Conservation (phyloP, 2,329 filamentous ascomycete genomes). For the Ophiostoma sp. region DNA sequence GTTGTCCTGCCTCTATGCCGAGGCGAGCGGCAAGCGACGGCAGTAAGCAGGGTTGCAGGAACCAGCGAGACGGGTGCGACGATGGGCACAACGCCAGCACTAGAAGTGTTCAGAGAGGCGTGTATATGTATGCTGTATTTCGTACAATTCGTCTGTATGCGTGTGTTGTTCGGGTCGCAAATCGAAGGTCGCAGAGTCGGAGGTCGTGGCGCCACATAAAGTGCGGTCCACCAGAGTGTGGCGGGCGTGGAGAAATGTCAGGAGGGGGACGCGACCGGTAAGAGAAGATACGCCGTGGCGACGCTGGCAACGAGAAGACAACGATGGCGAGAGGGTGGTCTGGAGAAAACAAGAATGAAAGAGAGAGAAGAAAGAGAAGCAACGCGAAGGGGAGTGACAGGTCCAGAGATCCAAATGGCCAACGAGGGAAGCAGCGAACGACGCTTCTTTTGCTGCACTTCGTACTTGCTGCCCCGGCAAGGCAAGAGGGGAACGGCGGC, state of each 20-base stretch:
- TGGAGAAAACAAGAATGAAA: not conserved
- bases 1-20: conserved; percentile 1
- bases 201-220: conserved; percentile 8
- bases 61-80: not conserved
- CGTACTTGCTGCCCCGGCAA: not conserved
- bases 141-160: not conserved
- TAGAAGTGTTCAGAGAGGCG: not conserved
- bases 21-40: conserved; percentile 13
- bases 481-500: conserved; percentile 24
- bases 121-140: not conserved
- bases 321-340: not conserved
- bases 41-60: not conserved
- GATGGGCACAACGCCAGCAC: not conserved
- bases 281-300: not conserved
- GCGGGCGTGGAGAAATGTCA: not conserved
- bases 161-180: not conserved
- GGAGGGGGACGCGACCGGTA: not conserved
- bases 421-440: conserved; percentile 14
- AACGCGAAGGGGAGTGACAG: not conserved
- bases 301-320: not conserved
- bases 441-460: not conserved
- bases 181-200: not conserved
- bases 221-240: not conserved
- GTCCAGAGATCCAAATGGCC: conserved; percentile 12
- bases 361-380: not conserved